These are phyloP conservation scores for Nicotiana tomentosiformis DNA, from an alignment of 257 asterid genomes.

Conservation along the genomic window DNA sequence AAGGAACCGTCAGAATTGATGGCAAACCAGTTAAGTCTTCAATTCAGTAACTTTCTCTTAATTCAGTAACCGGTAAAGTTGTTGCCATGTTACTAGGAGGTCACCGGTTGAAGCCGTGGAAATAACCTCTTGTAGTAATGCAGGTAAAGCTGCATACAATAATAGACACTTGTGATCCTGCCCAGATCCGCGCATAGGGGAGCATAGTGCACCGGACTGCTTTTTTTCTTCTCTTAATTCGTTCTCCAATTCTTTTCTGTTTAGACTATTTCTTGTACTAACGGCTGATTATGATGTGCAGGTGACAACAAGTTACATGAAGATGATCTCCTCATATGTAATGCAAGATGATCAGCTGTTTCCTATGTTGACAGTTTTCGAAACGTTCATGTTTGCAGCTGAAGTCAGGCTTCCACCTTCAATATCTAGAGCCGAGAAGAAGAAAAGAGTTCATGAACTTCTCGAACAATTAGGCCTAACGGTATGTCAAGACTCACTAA, in stretches of 20 bases:
- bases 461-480: constrained; percentile 71
- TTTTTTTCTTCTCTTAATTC: too few species aligned
- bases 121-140: too few species aligned
- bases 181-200: too few species aligned
- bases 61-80: too few species aligned
- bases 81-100: accelerated
- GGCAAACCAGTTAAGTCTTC: constrained; percentile 55
- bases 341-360: constrained; percentile 93
- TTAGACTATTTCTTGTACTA: neutral
- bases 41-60: too few species aligned
- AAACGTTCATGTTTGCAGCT: constrained; percentile 88
- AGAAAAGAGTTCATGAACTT: constrained; percentile 63
- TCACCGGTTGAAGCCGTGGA: too few species aligned
- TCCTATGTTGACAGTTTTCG: constrained; percentile 79
- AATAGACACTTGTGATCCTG: too few species aligned
- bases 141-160: too few species aligned
- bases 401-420: constrained; percentile 88
- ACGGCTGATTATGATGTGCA: constrained; percentile 19
- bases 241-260: too few species aligned
- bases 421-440: constrained; percentile 61
- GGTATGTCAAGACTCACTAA: constrained; percentile 27
- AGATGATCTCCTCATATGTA: constrained; percentile 83
- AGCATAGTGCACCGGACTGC: too few species aligned
- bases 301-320: constrained; percentile 91
- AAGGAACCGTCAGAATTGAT: constrained; percentile 76